phyloP scores from a whole-genome alignment of 2,329 filamentous ascomycete genomes.

The Calonectria montana region DNA sequence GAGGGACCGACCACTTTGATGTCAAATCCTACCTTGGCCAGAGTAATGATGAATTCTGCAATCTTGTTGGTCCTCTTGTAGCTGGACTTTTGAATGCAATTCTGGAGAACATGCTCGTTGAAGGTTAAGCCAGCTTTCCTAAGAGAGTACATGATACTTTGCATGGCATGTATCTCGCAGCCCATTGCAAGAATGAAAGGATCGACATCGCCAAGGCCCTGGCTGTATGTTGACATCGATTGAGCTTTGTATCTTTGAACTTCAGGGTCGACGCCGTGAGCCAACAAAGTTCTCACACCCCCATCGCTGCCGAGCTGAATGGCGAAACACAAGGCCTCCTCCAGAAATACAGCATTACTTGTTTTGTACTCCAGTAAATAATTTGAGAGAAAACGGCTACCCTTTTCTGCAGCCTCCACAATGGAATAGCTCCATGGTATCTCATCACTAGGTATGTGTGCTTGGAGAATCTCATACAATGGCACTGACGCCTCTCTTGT shows the following conservation, averaged over 20 bases:
- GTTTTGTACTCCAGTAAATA: background rate
- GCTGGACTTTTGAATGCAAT: background rate
- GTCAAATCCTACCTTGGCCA: background rate
- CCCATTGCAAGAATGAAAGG: background rate
- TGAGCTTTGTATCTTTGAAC: background rate
- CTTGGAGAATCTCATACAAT: background rate
- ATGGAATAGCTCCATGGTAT: background rate
- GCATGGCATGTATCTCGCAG: background rate
- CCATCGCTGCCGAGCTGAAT: background rate
- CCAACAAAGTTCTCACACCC: background rate
- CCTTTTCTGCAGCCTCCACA: background rate
- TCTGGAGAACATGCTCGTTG: background rate
- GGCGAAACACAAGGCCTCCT: background rate
- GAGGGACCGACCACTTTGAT: background rate
- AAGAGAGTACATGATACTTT: background rate
- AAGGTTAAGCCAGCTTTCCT: background rate
- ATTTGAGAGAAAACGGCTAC: background rate
- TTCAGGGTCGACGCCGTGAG: background rate
- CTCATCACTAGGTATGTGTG: background rate
- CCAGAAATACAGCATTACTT: background rate
- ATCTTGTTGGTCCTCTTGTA: background rate
- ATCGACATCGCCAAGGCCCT: background rate
- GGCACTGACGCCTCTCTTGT: no score
- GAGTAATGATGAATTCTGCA: background rate
- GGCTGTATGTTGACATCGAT: background rate